These are phyloP conservation scores for Phallus indusiatus DNA, from an alignment of 768 basidiomycete genomes.

Conservation along the genomic window DNA sequence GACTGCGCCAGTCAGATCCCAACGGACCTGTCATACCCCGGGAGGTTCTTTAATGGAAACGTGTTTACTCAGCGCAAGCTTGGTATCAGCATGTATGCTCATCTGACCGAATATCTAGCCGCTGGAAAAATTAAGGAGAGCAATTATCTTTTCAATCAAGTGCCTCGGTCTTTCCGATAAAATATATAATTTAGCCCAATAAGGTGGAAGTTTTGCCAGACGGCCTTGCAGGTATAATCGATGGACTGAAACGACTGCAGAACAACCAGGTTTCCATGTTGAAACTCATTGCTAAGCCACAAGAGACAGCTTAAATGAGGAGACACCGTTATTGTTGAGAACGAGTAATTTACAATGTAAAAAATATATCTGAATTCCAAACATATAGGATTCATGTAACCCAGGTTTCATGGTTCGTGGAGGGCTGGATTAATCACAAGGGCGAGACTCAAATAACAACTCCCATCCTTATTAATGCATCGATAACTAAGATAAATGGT, in stretches of 20 bases:
- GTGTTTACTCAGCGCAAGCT: slow-evolving; percentile 10
- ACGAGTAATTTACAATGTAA: too few species aligned
- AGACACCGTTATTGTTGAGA: too few species aligned
- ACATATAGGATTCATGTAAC: too few species aligned
- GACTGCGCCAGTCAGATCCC: too few species aligned
- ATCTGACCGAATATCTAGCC: not conserved
- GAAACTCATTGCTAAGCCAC: slow-evolving; percentile 36
- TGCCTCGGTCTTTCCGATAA: not conserved
- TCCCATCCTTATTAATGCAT: too few species aligned
- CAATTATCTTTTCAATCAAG: not conserved
- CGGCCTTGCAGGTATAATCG: slow-evolving; percentile 30
- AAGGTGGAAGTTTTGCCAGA: slow-evolving; percentile 31
- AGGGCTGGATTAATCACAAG: too few species aligned
- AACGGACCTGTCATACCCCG: too few species aligned
- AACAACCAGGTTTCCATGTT: slow-evolving; percentile 29
- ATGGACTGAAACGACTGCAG: slow-evolving; percentile 28
- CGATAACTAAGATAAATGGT: too few species aligned
- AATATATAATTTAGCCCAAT: slow-evolving; percentile 27
- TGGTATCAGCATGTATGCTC: slow-evolving; percentile 3
- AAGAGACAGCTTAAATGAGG: slow-evolving; percentile 19
- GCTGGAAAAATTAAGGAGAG: not conserved
- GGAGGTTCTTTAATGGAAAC: slow-evolving; percentile 9
- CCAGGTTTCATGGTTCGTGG: too few species aligned
- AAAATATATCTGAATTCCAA: too few species aligned
- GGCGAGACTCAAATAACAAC: too few species aligned